Evolutionary conservation across 1,139 yeast species (phyloP), one percentile per base, ranked within the genome.

Genomic region (Geotrichum bryndzae): DNA sequence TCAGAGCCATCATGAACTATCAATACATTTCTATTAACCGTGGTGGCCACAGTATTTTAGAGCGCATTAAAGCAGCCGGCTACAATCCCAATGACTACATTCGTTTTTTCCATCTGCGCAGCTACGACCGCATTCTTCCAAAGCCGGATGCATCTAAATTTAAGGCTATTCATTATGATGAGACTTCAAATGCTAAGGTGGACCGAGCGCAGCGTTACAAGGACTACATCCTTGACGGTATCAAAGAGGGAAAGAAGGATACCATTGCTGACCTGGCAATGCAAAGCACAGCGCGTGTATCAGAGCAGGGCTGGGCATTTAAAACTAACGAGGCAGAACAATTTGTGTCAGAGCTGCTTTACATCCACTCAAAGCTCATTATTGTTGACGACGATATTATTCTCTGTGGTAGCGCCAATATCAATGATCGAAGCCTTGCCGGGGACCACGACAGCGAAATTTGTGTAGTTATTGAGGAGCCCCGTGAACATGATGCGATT

Each of bases 381-480:
- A 66, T 66, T 65, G 65, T 63, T 15, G 68, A 66, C 51, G 68
- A 66, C 51, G 50, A 54, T 13, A 53, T 58, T n/a, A 64, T 63
- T 18, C 33, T 66, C 10, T 62, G 65, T 45, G 68, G 68, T 10
- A 63, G 66, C 35, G 68, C 68, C n/a, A 66, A 66, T 38, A 65
- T 66, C 53, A 66, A 66, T 41, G 68, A 66, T 15, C 61, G 68
- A 29, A 58, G 63, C 22, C 63, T 64, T 54, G 58, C 58, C 1
- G 68, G 68, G 10, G 63, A 65, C 48, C 68, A 65, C 48, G 68
- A 65, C 51, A 56, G 62, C 46, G 68, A 65, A 53, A 65, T 65
- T 25, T 65, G 66, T 15, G 60, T 65, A 59, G 61, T 65, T 25
- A 55, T 65, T 22, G 65, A 65, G 23, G 66, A 65, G 48, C 65